Evolutionary conservation across 805 yeast genomes (phyloP).

Genomic region (Kuraishia borneana): DNA sequence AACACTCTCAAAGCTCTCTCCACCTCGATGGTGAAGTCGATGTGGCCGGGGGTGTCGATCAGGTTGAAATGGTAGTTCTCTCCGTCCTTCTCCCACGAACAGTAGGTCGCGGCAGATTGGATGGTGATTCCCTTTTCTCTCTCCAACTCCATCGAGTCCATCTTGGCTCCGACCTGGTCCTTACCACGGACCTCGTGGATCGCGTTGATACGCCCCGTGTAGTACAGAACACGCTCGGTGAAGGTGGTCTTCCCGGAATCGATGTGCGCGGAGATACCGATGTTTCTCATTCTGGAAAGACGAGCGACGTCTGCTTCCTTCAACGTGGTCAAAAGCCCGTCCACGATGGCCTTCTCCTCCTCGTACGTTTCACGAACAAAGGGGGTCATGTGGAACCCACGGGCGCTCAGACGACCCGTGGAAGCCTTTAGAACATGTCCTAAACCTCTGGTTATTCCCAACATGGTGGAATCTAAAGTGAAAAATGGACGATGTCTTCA

Average conservation of each 20-base stretch:
- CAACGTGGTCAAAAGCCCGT: constrained; percentile 38
- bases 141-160: constrained; percentile 98
- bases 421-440: no score
- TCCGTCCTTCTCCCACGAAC: constrained; percentile 81
- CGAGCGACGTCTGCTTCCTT: constrained; percentile 40
- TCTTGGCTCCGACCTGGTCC: constrained; percentile 97
- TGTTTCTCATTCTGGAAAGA: constrained; percentile 66
- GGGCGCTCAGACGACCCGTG: no score
- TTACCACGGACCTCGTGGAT: constrained; percentile 96
- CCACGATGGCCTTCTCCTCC: constrained; percentile 62
- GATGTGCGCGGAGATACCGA: constrained; percentile 96
- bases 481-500: no score
- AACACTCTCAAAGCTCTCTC: constrained; percentile 96
- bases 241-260: constrained; percentile 98
- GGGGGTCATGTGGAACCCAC: constrained; percentile 9
- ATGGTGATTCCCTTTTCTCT: constrained; percentile 98
- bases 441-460: no score
- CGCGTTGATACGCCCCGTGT: constrained; percentile 94
- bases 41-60: constrained; percentile 98
- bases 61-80: constrained; percentile 77
- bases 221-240: constrained; percentile 91
- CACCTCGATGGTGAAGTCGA: constrained; percentile 97
- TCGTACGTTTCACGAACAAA: constrained; percentile 37
- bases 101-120: constrained; percentile 97
- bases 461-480: no score